Evolutionary conservation across 306 rosid species (phyloP).

Genomic region (Begonia loranthoides): DNA sequence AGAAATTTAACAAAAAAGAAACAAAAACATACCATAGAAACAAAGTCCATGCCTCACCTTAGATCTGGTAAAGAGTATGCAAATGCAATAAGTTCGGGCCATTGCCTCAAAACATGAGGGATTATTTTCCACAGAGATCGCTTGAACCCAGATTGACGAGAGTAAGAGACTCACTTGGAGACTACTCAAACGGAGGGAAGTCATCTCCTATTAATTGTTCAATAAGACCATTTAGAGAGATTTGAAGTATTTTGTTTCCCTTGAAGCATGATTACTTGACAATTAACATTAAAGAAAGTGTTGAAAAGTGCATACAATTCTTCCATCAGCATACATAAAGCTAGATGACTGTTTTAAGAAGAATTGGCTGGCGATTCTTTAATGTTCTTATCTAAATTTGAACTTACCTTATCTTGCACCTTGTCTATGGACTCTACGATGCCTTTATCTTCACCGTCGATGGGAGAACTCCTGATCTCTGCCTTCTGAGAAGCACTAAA

Average conservation of each 20-base stretch:
- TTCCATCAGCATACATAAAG: slow-evolving; percentile 36
- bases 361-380: slow-evolving; percentile 22
- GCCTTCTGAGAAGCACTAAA: slow-evolving; percentile 18
- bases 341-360: slow-evolving; percentile 19
- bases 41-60: slow-evolving; percentile 41
- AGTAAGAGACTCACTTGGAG: slow-evolving; percentile 90
- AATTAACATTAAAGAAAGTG: not conserved
- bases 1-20: too few species aligned
- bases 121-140: slow-evolving; percentile 55
- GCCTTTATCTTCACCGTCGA: slow-evolving; percentile 21
- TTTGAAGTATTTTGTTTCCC: not conserved
- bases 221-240: not conserved
- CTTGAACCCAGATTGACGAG: slow-evolving; percentile 96
- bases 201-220: slow-evolving; percentile 43
- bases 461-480: slow-evolving; percentile 29
- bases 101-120: slow-evolving; percentile 83
- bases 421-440: slow-evolving; percentile 21
- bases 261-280: not conserved
- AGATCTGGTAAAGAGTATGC: slow-evolving; percentile 59
- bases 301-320: slow-evolving; percentile 31
- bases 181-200: slow-evolving; percentile 77
- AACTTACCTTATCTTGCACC: slow-evolving; percentile 21
- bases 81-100: slow-evolving; percentile 73
- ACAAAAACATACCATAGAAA: not conserved
- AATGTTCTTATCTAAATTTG: slow-evolving; percentile 15